These are phyloP conservation scores for Scenedesmus sp. DNA, from an alignment of 163 green algal genomes.

Conservation along the genomic window DNA sequence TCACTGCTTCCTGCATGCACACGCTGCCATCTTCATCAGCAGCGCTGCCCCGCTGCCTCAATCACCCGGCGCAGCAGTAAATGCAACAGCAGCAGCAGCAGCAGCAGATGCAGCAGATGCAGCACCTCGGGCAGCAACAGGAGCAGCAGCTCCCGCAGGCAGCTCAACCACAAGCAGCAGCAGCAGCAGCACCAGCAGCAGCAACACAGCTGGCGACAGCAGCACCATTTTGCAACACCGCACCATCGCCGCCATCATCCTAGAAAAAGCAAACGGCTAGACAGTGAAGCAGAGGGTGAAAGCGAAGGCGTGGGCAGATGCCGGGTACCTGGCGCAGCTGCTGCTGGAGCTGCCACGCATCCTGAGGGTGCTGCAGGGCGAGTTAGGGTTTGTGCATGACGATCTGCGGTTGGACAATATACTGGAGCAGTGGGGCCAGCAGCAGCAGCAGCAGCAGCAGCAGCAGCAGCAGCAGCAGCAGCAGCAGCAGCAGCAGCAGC, in stretches of 20 bases:
- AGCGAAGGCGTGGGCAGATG: neutral
- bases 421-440: neutral
- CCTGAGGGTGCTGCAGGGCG: neutral
- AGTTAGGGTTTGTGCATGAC: conserved; percentile 25
- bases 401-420: conserved; percentile 8
- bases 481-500: neutral
- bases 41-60: neutral
- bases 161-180: neutral
- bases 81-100: neutral
- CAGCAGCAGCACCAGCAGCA: neutral
- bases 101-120: neutral
- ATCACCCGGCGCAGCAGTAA: neutral
- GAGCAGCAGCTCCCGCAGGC: no score
- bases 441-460: neutral
- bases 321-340: neutral
- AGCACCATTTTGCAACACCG: no score
- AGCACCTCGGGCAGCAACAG: neutral
- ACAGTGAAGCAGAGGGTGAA: neutral
- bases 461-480: conserved; percentile 4
- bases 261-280: neutral
- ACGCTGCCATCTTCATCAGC: conserved; percentile 14
- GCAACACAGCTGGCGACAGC: no score
- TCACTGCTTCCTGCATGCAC: neutral
- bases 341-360: neutral
- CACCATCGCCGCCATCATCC: conserved; percentile 1